Evolutionary conservation across 73 alveolate genomes (phyloP).

Genomic region (Halteria grandinella): DNA sequence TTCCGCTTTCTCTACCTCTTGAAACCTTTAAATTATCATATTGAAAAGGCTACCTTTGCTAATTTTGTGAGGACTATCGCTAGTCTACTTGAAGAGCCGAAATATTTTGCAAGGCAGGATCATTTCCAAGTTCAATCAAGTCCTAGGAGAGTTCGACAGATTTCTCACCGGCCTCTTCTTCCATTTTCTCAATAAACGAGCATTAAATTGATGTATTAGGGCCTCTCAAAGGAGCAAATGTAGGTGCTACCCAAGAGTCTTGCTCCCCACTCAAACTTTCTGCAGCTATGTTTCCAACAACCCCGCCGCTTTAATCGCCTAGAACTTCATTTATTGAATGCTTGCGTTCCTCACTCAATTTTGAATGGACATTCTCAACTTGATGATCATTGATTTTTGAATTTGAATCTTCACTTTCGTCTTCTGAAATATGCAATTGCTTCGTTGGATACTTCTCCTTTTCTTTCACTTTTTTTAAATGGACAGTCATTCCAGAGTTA

Average conservation of each 20-base stretch:
- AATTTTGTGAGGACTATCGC: neutral
- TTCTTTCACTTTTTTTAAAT: neutral
- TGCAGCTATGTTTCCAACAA: too few species aligned
- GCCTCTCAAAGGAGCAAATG: too few species aligned
- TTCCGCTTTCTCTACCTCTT: neutral
- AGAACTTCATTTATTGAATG: slow-evolving; percentile 6
- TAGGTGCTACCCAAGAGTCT: too few species aligned
- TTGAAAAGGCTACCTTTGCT: neutral
- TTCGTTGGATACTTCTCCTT: slow-evolving; percentile 14
- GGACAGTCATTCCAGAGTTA: slow-evolving; percentile 23
- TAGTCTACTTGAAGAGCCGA: neutral
- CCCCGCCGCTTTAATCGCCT: too few species aligned
- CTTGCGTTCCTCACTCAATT: neutral
- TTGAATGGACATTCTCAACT: neutral
- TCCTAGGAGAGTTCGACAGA: slow-evolving; percentile 10
- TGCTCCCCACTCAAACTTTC: too few species aligned
- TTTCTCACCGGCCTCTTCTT: neutral
- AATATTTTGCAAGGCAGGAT: neutral
- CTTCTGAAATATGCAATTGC: neutral
- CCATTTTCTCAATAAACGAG: neutral
- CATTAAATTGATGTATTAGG: too few species aligned
- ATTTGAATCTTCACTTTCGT: neutral
- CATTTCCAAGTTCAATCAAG: slow-evolving; percentile 16
- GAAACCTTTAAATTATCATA: neutral
- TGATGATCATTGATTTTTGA: neutral